Evolutionary conservation across 371 early-diverging fungal genomes (phyloP), one percentile per base, ranked within the genome.

Genomic region (Syncephalastrum sp.): DNA sequence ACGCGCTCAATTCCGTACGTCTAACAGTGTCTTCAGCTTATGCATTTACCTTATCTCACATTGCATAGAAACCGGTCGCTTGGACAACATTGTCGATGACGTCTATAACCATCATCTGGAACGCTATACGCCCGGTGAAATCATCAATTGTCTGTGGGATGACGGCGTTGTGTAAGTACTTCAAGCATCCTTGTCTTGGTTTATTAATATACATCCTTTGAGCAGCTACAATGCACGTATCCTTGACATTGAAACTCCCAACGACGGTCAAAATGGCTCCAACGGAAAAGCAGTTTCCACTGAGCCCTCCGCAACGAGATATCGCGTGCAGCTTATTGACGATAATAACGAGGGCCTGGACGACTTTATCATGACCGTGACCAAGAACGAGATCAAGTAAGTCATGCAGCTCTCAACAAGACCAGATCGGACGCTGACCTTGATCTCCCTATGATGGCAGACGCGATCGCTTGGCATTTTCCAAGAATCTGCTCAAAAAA

Each of bases 1-100:
- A 51, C 74, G 81, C 54, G 81, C 87, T 33, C 90, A 90, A 66
- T 88, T 84, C 59, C 84, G 91, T 90, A 81, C 52, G 79, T 76
- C 38, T 10, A 10, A 33, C 21, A 43, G 38, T 5, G 24, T 17
- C 13, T 33, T 12, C 19, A 13, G 3, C 13, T 56, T 48, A 42
- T 56, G 48, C n/a, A 42, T 52, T 23, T 23, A 17, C 23, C 51
- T 60, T 38, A 47, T 25, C 14, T 12, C 12, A 14, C 17, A 24
- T n/a, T 24, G 21, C 29, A 47, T 64, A 84, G 85, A 79, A 56
- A 82, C 77, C 1, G 44, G 64, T 19, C 79, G 85, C 38, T 60
- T 84, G 41, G 85, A 84, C 57, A 64, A 61, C 14, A 70, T 84
- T 4, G 83, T 84, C 6, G 83, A 84, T 50, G 75, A 82, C 23